Base-by-base conservation (phyloP, 176 grass and related monocot species). In the Miscanthus lutarioriparius region DNA sequence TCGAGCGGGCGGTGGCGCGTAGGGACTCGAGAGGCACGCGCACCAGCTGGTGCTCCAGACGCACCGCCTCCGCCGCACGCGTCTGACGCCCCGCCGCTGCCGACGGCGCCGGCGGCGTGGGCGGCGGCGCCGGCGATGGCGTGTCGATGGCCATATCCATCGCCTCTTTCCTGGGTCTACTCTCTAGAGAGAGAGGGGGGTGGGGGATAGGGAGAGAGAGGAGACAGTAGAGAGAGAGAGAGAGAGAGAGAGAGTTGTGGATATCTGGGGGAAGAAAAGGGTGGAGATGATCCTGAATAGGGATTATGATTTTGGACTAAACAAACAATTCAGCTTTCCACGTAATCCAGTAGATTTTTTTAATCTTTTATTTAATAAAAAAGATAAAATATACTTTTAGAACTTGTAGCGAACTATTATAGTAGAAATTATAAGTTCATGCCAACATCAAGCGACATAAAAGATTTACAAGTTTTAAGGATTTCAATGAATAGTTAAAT, bases 71-170 rank as follows among this genome's bases (percentile, higher is more conserved):
- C 7, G 84, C 85, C 80, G 94, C 80, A 35, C 84, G 91, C 43
- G 78, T 71, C 83, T 92, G 82, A 27, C 90, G 83, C 48, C 84
- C 77, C 19, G 77, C 75, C 43, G 84, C 77, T 5, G 81, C 56
- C 27, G 35, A 64, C 51, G 89, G 82, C 20, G 53, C 47, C 38
- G 74, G 56, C 51, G 56, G 67, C 74, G 33, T 58, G 56, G 36
- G 36, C 5, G 27, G 72, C 19, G 75, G 87, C 63, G 53, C 33
- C 77, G 86, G 77, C 79, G 89, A 86, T 25, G 93, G 93, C 48
- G 91, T 88, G 88, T 99, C 93, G 49, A 99, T 96, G 56, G 84
- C 89, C 93, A 95, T 95, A 39, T 99, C 97, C 93, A 99, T 96
- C 15, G 78, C 72, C 76, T 37, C 73, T 86, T 39, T 83, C 33